Conservation (phyloP, 108 stramenopile genomes). For the Craspedostauros australis region DNA sequence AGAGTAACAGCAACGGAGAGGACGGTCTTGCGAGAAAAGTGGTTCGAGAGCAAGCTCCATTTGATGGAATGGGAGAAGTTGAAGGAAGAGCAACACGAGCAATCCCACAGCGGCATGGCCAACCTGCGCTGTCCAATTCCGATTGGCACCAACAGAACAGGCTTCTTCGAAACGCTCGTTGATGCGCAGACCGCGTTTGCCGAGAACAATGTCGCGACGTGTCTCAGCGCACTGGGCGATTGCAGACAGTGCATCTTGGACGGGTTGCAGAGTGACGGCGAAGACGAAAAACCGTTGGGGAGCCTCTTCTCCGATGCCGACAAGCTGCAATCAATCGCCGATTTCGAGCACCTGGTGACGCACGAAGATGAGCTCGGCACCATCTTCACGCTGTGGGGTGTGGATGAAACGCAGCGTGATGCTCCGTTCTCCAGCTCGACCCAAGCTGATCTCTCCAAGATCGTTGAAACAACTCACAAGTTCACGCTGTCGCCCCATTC, state of each 20-base stretch:
- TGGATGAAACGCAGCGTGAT: too few species aligned
- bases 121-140: constrained; percentile 1
- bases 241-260: too few species aligned
- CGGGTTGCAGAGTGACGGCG: too few species aligned
- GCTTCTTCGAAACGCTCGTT: not conserved
- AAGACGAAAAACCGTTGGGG: too few species aligned
- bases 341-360: not conserved
- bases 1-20: not conserved
- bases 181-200: not conserved
- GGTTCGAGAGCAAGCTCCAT: constrained; percentile 54
- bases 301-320: too few species aligned
- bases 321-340: not conserved
- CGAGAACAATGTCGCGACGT: not conserved
- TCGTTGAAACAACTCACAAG: too few species aligned
- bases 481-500: too few species aligned
- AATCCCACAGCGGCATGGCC: not conserved
- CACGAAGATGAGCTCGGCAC: too few species aligned
- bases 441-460: too few species aligned
- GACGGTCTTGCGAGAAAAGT: constrained; percentile 59
- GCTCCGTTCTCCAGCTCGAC: too few species aligned
- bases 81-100: constrained; percentile 1
- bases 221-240: not conserved
- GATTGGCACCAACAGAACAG: constrained; percentile 3
- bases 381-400: too few species aligned
- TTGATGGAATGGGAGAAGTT: constrained; percentile 10